These are phyloP conservation scores for Dioscorea dumetorum DNA, from an alignment of 106 monocot species.

Conservation along the genomic window DNA sequence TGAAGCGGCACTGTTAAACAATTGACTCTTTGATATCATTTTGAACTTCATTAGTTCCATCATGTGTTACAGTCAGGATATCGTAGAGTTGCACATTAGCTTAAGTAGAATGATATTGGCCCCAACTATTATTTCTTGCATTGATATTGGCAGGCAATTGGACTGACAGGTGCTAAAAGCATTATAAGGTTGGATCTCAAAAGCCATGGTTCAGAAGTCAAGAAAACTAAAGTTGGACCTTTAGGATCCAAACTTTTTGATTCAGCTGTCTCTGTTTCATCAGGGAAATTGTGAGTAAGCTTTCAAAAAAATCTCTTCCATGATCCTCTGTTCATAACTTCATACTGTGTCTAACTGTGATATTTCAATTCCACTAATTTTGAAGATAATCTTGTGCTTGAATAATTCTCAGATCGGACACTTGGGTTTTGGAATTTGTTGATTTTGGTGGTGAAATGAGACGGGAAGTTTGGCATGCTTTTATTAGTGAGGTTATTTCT, in stretches of 20 bases:
- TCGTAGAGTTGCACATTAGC: no score
- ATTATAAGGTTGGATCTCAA: slow-evolving; percentile 73
- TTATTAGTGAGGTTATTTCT: slow-evolving; percentile 77
- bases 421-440: slow-evolving; percentile 88
- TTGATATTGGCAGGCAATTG: slow-evolving; percentile 73
- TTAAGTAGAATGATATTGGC: not conserved
- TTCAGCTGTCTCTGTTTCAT: slow-evolving; percentile 84
- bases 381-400: slow-evolving; percentile 4
- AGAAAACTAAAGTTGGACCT: slow-evolving; percentile 89
- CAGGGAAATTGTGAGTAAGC: slow-evolving; percentile 53
- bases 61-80: no score
- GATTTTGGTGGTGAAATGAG: slow-evolving; percentile 94
- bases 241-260: slow-evolving; percentile 88
- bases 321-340: not conserved
- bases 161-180: slow-evolving; percentile 48
- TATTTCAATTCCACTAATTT: no score
- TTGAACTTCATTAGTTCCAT: no score
- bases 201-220: slow-evolving; percentile 41
- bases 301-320: not conserved
- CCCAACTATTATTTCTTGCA: slow-evolving; percentile 10
- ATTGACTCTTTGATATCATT: no score
- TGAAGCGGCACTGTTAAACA: no score
- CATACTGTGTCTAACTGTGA: no score
- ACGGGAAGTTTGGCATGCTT: slow-evolving; percentile 96
- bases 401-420: slow-evolving; percentile 36